Percentiles rank a stretch among this genome's conserved stretches.
Conservation (phyloP, 805 yeast species). For the Monosporozyma aerobia region DNA sequence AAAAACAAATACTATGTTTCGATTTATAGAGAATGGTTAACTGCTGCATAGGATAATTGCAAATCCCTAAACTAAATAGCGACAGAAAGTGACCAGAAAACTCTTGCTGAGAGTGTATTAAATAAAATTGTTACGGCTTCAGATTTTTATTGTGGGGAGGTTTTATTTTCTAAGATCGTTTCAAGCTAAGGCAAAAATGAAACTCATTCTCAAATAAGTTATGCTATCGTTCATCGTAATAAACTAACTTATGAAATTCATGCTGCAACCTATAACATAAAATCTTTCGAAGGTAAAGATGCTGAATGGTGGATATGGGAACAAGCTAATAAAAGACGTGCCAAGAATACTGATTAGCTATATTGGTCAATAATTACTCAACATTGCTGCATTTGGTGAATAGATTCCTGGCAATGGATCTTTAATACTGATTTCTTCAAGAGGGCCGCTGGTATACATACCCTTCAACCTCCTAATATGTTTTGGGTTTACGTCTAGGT, state of each 20-base stretch:
- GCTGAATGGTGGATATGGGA: slow-evolving; percentile 97
- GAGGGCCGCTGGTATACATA: slow-evolving; percentile 35
- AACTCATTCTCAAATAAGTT: slow-evolving; percentile 28
- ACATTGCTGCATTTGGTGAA: slow-evolving; percentile 73
- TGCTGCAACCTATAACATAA: slow-evolving; percentile 71
- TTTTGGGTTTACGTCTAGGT: no score
- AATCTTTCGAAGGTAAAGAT: slow-evolving; percentile 60
- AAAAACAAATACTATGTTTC: slow-evolving; percentile 51
- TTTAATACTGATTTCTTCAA: slow-evolving; percentile 87
- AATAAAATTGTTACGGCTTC: slow-evolving; percentile 81
- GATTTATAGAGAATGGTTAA: slow-evolving; percentile 92
- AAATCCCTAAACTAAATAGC: slow-evolving; percentile 96
- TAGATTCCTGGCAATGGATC: slow-evolving; percentile 61
- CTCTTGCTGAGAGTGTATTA: neutral
- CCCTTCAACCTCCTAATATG: no score
- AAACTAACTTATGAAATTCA: slow-evolving; percentile 65
- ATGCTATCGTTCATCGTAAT: slow-evolving; percentile 36
- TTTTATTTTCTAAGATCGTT: neutral
- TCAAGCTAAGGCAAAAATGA: slow-evolving; percentile 2
- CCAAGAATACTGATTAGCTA: slow-evolving; percentile 58
- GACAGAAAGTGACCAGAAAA: slow-evolving; percentile 49
- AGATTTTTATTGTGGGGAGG: slow-evolving; percentile 83
- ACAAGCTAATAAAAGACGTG: slow-evolving; percentile 90
- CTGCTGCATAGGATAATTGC: slow-evolving; percentile 98
- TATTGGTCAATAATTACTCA: slow-evolving; percentile 34